Conservation (phyloP, 805 yeast genomes). For the Metschnikowia cerradonensis region DNA sequence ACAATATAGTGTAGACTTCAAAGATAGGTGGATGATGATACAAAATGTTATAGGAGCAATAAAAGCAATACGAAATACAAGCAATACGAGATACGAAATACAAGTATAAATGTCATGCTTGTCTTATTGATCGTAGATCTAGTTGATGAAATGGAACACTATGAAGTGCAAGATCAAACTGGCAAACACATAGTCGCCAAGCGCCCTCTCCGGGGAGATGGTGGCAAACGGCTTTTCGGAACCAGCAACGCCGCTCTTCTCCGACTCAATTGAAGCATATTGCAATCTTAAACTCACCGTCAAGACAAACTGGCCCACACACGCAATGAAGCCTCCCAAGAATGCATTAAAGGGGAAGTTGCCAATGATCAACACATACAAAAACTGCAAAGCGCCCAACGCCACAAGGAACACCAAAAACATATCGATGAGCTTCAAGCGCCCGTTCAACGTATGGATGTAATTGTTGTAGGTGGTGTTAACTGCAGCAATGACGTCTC, state of each 20-base stretch:
- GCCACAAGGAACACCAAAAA: conserved; percentile 72
- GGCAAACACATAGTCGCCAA: conserved; percentile 86
- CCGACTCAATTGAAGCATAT: conserved; percentile 21
- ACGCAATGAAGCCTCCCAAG: conserved; percentile 83
- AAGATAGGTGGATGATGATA: too few relatives aligned
- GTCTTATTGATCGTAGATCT: conserved; percentile 11
- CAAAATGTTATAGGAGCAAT: too few relatives aligned
- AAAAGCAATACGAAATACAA: too few relatives aligned
- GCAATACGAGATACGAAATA: too few relatives aligned
- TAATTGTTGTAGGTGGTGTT: conserved; percentile 34
- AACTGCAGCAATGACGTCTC: conserved; percentile 29
- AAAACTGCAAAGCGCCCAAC: conserved; percentile 74
- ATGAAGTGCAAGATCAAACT: conserved; percentile 86
- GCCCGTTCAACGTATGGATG: conserved; percentile 34
- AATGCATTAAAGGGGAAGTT: conserved; percentile 97
- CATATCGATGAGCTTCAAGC: conserved; percentile 66
- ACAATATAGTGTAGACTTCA: too few relatives aligned
- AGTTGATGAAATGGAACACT: conserved; percentile 87
- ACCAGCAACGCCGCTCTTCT: not conserved
- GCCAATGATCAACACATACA: conserved; percentile 72
- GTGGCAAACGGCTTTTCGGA: conserved; percentile 6
- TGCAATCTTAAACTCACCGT: conserved; percentile 81
- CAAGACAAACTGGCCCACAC: conserved; percentile 94
- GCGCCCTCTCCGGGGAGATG: conserved; percentile 51
- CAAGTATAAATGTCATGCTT: not conserved